A percentile compares a stretch with the other conserved stretches of the same genome.
Evolutionary conservation across 441 rosid species (phyloP).

Genomic region (Codiaeum variegatum): DNA sequence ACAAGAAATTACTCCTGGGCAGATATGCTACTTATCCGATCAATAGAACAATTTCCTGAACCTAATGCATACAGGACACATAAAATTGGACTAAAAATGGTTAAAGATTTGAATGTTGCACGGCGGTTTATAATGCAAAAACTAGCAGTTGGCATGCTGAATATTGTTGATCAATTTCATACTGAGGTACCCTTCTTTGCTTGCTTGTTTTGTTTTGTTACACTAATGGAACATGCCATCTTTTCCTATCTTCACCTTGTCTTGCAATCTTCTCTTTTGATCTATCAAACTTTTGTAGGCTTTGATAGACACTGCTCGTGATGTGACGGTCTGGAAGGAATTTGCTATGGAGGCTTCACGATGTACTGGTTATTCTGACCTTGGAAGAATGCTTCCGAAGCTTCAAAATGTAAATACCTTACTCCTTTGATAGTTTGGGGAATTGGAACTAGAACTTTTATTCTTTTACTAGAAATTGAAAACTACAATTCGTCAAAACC

Average conservation of each 20-base stretch:
- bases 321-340: constrained; percentile 81
- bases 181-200: constrained; percentile 47
- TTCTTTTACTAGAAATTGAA: not conserved
- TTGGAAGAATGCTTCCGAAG: constrained; percentile 88
- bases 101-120: constrained; percentile 78
- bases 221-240: constrained; percentile 3
- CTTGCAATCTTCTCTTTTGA: constrained; percentile 18
- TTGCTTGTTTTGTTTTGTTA: constrained; percentile 7
- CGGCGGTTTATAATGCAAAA: constrained; percentile 80
- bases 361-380: constrained; percentile 71
- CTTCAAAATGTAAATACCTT: constrained; percentile 64
- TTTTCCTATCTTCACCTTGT: not conserved
- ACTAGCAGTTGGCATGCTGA: constrained; percentile 83
- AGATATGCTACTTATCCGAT: constrained; percentile 77
- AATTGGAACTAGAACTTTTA: not conserved
- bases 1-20: constrained; percentile 99
- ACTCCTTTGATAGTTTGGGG: not conserved
- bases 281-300: constrained; percentile 52
- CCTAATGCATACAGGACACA: constrained; percentile 85
- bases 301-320: constrained; percentile 66
- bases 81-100: constrained; percentile 73
- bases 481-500: not conserved
- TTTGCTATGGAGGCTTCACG: constrained; percentile 83
- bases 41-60: constrained; percentile 77
- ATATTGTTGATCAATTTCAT: constrained; percentile 83